These are phyloP conservation scores for Barbatosphaeria neglecta DNA, from an alignment of 495 filamentous ascomycete genomes.

Conservation along the genomic window DNA sequence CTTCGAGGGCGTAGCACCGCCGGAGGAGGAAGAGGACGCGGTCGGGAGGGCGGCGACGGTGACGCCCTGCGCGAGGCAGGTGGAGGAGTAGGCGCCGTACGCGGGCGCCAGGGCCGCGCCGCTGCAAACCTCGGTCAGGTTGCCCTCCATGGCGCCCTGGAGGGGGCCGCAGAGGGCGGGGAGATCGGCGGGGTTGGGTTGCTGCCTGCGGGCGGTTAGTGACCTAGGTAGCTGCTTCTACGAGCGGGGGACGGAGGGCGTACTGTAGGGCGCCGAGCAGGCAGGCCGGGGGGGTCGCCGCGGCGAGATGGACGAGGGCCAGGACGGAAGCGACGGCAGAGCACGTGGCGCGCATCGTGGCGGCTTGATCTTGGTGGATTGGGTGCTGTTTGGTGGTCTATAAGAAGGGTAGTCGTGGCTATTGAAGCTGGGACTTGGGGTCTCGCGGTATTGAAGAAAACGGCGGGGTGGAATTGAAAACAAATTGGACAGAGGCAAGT, in stretches of 20 bases:
- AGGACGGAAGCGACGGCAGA: slow-evolving; percentile 15
- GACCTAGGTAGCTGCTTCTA: neutral
- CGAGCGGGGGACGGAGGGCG: neutral
- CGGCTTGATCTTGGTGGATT: too few species aligned
- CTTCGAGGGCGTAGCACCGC: slow-evolving; percentile 3
- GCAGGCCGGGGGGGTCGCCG: slow-evolving; percentile 21
- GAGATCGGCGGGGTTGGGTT: slow-evolving; percentile 20
- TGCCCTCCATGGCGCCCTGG: slow-evolving; percentile 14
- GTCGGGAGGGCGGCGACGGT: slow-evolving; percentile 15
- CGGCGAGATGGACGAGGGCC: slow-evolving; percentile 15
- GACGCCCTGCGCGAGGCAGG: slow-evolving; percentile 17
- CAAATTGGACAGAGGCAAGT: neutral
- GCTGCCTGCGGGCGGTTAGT: too few species aligned
- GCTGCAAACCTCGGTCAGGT: slow-evolving; percentile 19
- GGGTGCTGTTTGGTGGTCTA: slow-evolving; percentile 5
- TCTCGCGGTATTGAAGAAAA: neutral
- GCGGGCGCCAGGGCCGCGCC: slow-evolving; percentile 11
- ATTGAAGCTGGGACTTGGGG: neutral
- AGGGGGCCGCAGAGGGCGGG: slow-evolving; percentile 19
- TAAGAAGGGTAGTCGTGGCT: neutral
- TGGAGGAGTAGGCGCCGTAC: slow-evolving; percentile 16
- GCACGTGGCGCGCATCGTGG: slow-evolving; percentile 20
- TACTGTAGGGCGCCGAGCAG: slow-evolving; percentile 23
- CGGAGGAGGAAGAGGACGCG: slow-evolving; percentile 6
- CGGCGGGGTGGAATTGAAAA: neutral